A percentile compares a stretch with the other conserved stretches of the same genome.
These are phyloP conservation scores for Aureobasidium sp. DNA, from an alignment of 2,329 filamentous ascomycete genomes.

Conservation along the genomic window DNA sequence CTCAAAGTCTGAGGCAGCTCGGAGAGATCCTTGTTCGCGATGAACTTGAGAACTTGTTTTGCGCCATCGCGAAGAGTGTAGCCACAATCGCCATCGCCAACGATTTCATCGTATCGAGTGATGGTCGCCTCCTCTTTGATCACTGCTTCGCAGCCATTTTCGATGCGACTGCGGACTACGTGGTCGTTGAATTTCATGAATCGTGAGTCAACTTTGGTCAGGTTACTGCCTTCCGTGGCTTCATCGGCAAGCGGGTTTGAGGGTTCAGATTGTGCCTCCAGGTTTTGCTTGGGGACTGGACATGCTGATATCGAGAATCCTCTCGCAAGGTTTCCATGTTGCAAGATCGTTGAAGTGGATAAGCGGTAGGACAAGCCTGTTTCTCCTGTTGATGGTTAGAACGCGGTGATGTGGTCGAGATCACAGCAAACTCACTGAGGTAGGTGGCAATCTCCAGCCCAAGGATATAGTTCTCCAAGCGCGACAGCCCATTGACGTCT, in stretches of 20 bases:
- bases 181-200: conserved; percentile 23
- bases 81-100: conserved; percentile 29
- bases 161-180: conserved; percentile 20
- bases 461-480: conserved; percentile 29
- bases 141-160: conserved; percentile 24
- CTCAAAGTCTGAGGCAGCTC: conserved; percentile 20
- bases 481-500: conserved; percentile 27
- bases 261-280: conserved; percentile 19
- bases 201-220: conserved; percentile 14
- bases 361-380: conserved; percentile 23
- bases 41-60: conserved; percentile 26
- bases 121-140: conserved; percentile 27
- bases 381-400: conserved; percentile 16
- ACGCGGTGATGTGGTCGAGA: not conserved
- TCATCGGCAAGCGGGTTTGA: conserved; percentile 7
- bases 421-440: conserved; percentile 18
- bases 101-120: conserved; percentile 29
- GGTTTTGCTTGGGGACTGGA: conserved; percentile 19
- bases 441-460: conserved; percentile 25
- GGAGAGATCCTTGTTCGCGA: conserved; percentile 21
- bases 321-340: conserved; percentile 21
- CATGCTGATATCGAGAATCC: conserved; percentile 27
- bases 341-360: conserved; percentile 26
- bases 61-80: conserved; percentile 28
- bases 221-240: not conserved